Base-by-base conservation (phyloP, 805 yeast species). In the Metschnikowia picachoensis region DNA sequence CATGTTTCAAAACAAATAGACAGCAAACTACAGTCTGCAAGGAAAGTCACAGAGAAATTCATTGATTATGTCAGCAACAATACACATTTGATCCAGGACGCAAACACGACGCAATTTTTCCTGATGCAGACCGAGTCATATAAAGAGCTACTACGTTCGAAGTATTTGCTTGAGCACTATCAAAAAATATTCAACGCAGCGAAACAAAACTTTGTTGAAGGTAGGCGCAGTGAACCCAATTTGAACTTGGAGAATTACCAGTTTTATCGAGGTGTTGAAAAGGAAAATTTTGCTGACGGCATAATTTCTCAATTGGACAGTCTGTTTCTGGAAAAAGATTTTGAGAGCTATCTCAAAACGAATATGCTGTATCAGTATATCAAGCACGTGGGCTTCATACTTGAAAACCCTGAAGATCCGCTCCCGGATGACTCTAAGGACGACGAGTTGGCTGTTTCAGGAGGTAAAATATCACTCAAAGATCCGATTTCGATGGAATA, bases 381-480 rank as follows among this genome's bases (percentile, higher is more conserved):
- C 30, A 69, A 68, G 36, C 73, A 73, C 36, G 68, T 75, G 8
- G 56, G 73, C 1, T 77, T 78, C 55, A 74, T 85, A 7, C 57
- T 81, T 14, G 62, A 72, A 2, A 72, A 81, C 50, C 94, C 94
- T 0, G 76, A 77, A 29, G 78, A 78, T 28, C 83, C 87, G 7
- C 56, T 85, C 15, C 87, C 88, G 0, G 76, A 70, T 13, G 71
- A 63, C 7, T 63, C 58, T 11, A 81, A 72, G 12, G 83, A 78
- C 33, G 87, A 82, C 17, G 92, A 83, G 17, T 38, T 86, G 30
- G 78, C 74, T 35, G 75, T 86, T 6, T 80, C 78, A 9, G 95
- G 94, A 46, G 94, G 94, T 33, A 77, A 67, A 32, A 68, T 87
- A n/a, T 80, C 82, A 39, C 59, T 87, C 47, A 74, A 70, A 25